Evolutionary conservation across 345 rosid genomes (phyloP).

Genomic region (Sonneratia alba): DNA sequence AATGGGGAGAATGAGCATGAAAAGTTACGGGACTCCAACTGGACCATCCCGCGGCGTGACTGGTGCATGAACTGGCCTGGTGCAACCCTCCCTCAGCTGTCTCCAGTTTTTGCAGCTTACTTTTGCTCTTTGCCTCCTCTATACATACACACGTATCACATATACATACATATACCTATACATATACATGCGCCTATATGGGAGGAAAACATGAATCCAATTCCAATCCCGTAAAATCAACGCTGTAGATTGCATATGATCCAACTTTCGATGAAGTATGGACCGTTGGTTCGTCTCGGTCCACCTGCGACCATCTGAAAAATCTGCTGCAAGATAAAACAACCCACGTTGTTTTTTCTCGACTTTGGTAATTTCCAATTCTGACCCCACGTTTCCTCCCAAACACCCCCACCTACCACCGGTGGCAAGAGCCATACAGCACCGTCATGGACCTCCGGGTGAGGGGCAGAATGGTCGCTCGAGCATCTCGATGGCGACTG

Average conservation of each 20-base stretch:
- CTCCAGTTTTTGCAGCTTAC: too few species aligned
- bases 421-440: neutral
- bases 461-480: neutral
- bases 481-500: neutral
- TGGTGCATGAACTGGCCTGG: too few species aligned
- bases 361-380: neutral
- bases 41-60: neutral
- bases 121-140: too few species aligned
- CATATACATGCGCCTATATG: too few species aligned
- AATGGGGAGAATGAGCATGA: too few species aligned
- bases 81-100: too few species aligned
- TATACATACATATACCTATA: too few species aligned
- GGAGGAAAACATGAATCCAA: neutral
- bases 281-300: neutral
- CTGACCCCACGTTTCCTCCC: neutral
- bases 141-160: too few species aligned
- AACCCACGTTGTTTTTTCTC: neutral
- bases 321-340: neutral
- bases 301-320: slow-evolving; percentile 3
- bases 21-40: neutral
- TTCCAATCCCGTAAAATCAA: neutral
- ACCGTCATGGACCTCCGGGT: neutral
- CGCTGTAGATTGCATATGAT: too few species aligned
- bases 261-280: neutral
- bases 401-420: neutral